Evolutionary conservation across 2,329 filamentous ascomycete species (phyloP), one percentile per base, ranked within the genome.

Genomic region (Lasiodiplodia hormozganensis): DNA sequence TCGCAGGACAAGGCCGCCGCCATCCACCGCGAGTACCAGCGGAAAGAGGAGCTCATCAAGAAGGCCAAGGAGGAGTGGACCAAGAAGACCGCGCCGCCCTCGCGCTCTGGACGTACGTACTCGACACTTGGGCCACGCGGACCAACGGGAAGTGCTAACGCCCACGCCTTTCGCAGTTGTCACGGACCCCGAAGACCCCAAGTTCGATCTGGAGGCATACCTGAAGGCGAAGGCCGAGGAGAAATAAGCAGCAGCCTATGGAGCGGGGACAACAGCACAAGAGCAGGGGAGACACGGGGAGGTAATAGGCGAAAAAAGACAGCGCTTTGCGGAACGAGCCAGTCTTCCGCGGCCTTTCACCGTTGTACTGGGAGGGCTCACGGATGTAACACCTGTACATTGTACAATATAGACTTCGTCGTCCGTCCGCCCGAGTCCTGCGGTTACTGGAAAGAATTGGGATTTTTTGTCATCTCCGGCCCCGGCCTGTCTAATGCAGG

Each of bases 171-270:
- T 47, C 31, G 54, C 60, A 69, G 67, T 68, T 25, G 34, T 70
- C 23, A 65, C 88, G 78, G 90, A 98, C 83, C 91, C 91, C 70
- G 88, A 90, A 78, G 89, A 96, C 84, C 89, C 94, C 78, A 93
- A 94, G 78, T 98, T 98, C 84, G 94, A 99, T 80, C 86, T 98
- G 75, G 95, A 98, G 86, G 90, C 92, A 75, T 93, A 89, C 81
- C 83, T 97, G 81, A 87, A 88, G 76, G 85, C 88, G 75, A 83
- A 93, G 75, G 81, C 82, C 65, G 82, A 80, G 69, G 82, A 80
- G 69, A 73, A 77, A 65, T 76, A 74, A 64, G 60, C 60, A 52
- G 47, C 23, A 21, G 16, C 31, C 47, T 31, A 31, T 36, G 28
- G 53, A 38, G 49, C 56, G 47, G 43, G 53, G 34, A 4, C n/a